phyloP scores from a whole-genome alignment of 371 early-diverging fungal species.

The Mortierella sp. region DNA sequence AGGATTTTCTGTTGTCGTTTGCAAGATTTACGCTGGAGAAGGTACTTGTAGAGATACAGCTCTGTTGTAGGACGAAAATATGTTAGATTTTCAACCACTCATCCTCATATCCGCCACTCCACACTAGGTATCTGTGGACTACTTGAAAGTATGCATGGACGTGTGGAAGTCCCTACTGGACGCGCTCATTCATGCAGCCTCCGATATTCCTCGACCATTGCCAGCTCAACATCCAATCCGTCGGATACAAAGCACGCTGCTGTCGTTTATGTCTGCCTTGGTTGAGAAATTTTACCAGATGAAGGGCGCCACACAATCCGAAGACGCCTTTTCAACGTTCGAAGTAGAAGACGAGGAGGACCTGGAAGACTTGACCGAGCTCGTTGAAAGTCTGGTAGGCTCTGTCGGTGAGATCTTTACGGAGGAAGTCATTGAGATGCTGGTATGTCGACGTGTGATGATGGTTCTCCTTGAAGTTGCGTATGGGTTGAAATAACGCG shows the following conservation, averaged over 20 bases:
- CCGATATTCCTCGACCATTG: conserved; percentile 34
- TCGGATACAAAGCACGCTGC: conserved; percentile 32
- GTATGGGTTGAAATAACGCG: too few species aligned
- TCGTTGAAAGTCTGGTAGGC: conserved; percentile 49
- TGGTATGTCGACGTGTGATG: conserved; percentile 13
- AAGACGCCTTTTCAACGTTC: conserved; percentile 48
- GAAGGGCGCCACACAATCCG: conserved; percentile 45
- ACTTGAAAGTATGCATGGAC: conserved; percentile 45
- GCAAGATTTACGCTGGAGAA: conserved; percentile 51
- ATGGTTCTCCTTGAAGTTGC: too few species aligned
- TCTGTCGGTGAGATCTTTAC: conserved; percentile 41
- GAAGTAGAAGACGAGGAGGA: conserved; percentile 53
- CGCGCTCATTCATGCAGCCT: conserved; percentile 21
- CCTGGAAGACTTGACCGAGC: conserved; percentile 38
- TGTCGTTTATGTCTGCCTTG: conserved; percentile 42
- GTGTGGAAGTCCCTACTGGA: conserved; percentile 47
- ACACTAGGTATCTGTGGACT: conserved; percentile 45
- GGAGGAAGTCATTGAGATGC: conserved; percentile 50
- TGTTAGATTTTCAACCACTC: too few species aligned
- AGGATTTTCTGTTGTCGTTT: conserved; percentile 45
- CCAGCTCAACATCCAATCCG: conserved; percentile 31
- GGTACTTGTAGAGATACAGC: too few species aligned
- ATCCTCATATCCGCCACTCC: neutral
- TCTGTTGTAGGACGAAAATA: too few species aligned
- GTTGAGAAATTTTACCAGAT: conserved; percentile 52